phyloP scores from a whole-genome alignment of 1,139 yeast genomes.

The Groenewaldozyma sp. region DNA sequence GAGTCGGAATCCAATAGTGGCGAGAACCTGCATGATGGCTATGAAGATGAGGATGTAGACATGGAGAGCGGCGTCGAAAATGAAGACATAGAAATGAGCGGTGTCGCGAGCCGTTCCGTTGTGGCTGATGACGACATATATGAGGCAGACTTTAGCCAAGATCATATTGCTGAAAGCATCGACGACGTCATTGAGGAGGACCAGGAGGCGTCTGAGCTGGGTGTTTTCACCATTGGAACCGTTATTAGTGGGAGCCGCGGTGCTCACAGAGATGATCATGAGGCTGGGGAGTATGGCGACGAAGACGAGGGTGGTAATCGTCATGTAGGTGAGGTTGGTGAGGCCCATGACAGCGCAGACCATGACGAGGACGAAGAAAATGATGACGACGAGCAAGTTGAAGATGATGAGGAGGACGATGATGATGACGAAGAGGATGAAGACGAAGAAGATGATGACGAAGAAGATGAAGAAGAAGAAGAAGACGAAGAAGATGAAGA shows the following conservation, averaged over 20 bases:
- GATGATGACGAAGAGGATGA: constrained; percentile 1
- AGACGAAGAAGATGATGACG: neutral
- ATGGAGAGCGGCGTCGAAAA: constrained; percentile 1
- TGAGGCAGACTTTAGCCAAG: constrained; percentile 2
- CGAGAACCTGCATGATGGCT: too few species aligned
- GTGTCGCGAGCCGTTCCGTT: constrained; percentile 4
- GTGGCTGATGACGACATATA: constrained; percentile 4
- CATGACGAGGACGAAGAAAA: constrained; percentile 3
- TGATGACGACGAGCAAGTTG: constrained; percentile 3
- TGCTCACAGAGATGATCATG: constrained; percentile 1
- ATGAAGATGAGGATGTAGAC: neutral
- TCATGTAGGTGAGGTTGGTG: neutral
- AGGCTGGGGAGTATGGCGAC: constrained; percentile 6
- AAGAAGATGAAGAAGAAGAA: constrained; percentile 2
- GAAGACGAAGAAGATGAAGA: constrained; percentile 6
- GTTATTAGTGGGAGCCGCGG: too few species aligned
- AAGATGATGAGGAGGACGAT: constrained; percentile 6
- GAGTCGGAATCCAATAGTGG: too few species aligned
- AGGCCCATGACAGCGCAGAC: constrained; percentile 2
- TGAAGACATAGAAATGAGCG: constrained; percentile 2
- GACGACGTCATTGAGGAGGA: constrained; percentile 5
- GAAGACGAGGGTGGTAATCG: constrained; percentile 2
- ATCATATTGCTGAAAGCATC: constrained; percentile 1
- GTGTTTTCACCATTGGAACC: too few species aligned
- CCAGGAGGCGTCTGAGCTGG: neutral